phyloP scores from a whole-genome alignment of 805 yeast species.

The Soucietia sequanensis region DNA sequence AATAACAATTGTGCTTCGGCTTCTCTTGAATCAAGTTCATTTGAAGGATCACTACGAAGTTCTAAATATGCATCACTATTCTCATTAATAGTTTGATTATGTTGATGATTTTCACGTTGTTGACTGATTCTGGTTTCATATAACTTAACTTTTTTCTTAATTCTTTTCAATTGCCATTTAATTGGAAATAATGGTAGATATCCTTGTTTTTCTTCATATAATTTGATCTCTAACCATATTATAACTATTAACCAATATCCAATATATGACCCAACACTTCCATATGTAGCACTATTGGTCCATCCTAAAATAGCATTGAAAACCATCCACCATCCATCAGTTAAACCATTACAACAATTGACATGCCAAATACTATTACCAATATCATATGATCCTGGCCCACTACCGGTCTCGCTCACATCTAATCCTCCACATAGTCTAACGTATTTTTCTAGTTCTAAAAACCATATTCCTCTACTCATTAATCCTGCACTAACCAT shows the following conservation, averaged over 20 bases:
- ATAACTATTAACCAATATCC: constrained; percentile 65
- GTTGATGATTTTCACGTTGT: no score
- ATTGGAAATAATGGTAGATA: constrained; percentile 61
- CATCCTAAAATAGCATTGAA: constrained; percentile 88
- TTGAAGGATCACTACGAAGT: neutral
- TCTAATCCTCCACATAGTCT: constrained; percentile 77
- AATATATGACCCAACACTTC: constrained; percentile 73
- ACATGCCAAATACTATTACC: constrained; percentile 86
- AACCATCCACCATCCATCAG: constrained; percentile 92
- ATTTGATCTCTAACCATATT: constrained; percentile 37
- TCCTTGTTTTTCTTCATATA: constrained; percentile 56
- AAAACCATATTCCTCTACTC: constrained; percentile 87
- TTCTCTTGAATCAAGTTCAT: constrained; percentile 1
- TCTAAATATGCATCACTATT: no score
- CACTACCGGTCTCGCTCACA: constrained; percentile 84
- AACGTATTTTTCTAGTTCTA: constrained; percentile 77
- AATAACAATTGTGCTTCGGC: constrained; percentile 3
- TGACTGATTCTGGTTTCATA: constrained; percentile 16
- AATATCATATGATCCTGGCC: constrained; percentile 91
- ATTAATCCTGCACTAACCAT: constrained; percentile 84
- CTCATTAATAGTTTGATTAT: no score
- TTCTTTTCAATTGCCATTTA: constrained; percentile 54
- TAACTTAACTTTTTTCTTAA: constrained; percentile 38
- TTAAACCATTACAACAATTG: constrained; percentile 89
- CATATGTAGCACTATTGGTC: constrained; percentile 92